These are phyloP conservation scores for Xylaria sp. DNA, from an alignment of 2,329 filamentous ascomycete genomes.

Conservation along the genomic window DNA sequence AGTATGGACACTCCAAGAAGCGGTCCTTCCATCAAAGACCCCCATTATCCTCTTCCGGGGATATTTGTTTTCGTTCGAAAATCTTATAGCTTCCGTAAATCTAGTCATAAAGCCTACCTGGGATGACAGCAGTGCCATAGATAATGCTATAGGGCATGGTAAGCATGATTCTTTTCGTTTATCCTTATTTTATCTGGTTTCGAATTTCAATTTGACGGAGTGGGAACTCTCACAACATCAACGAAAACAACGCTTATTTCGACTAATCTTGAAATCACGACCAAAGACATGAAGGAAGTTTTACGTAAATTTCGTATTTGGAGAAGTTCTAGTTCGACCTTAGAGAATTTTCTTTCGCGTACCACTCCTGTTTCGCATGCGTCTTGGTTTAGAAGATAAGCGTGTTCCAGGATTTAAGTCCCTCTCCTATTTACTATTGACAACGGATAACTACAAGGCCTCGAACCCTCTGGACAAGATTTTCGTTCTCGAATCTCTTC, in stretches of 20 bases:
- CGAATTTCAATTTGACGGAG: too few relatives aligned
- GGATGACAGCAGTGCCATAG: too few relatives aligned
- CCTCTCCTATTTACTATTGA: neutral
- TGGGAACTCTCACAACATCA: too few relatives aligned
- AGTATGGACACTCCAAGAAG: conserved; percentile 19
- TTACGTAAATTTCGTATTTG: too few relatives aligned
- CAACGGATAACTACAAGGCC: neutral
- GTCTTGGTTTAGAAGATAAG: neutral
- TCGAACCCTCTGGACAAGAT: conserved; percentile 12
- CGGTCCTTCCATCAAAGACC: neutral
- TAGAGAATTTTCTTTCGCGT: too few relatives aligned
- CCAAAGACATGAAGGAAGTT: too few relatives aligned
- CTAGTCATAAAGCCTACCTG: too few relatives aligned
- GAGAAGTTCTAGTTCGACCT: too few relatives aligned
- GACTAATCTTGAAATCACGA: too few relatives aligned
- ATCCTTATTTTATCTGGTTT: too few relatives aligned
- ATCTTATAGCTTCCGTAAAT: neutral
- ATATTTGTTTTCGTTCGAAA: neutral
- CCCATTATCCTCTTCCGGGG: neutral
- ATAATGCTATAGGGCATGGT: neutral
- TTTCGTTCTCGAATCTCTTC: conserved; percentile 8
- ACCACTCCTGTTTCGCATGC: neutral
- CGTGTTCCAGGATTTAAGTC: neutral
- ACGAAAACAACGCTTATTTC: too few relatives aligned
- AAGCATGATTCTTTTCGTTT: neutral